Base-by-base conservation (phyloP, 106 monocot genomes). In the Dendrobium officinale region DNA sequence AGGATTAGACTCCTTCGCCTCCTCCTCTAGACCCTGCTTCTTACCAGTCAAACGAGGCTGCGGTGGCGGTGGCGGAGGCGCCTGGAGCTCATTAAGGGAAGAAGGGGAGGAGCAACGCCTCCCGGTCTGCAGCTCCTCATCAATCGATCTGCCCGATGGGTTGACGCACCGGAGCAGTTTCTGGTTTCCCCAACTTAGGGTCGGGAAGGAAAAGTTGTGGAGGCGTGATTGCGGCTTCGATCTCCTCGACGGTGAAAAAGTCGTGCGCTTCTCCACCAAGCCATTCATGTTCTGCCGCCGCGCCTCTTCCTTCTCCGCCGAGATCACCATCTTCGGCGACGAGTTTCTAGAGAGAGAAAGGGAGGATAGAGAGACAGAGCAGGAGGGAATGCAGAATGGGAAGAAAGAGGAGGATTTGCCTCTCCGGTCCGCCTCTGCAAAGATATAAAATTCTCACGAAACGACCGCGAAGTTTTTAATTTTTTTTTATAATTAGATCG, bases 141-240 rank as follows among this genome's bases (percentile, higher is more conserved):
- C 55, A 58, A 10, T 41, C 19, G 61, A 55, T 37, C 73, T 45
- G 37, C 19, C 10, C 6, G 73, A 31, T 37, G 47, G 42, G 10
- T 82, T 82, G 78, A 78, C 78, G 83, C 83, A 83, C 5, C 83
- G 83, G 72, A 83, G 83, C 4, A 73, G 42, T 55, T 66, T 78
- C 78, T 78, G 77, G 77, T 70, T 82, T 18, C 82, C 82, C 82
- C 82, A 82, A 31, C 77, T 64, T 1, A 67, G 77, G 48, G 59
- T 76, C 19, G 82, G 77, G 68, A 82, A 82, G 48, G 77, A 77
- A 49, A 82, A 82, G 64, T 82, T 82, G 67, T 82, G 82, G 82
- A 82, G 82, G 41, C 77, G 58, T 51, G 44, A 77, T 58, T 40
- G 55, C 7, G 78, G 45, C 33, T 11, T 45, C 55, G 82, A 15